Conservation (phyloP, 2,329 filamentous ascomycete genomes). For the Ceratocystis diversiconidia region DNA sequence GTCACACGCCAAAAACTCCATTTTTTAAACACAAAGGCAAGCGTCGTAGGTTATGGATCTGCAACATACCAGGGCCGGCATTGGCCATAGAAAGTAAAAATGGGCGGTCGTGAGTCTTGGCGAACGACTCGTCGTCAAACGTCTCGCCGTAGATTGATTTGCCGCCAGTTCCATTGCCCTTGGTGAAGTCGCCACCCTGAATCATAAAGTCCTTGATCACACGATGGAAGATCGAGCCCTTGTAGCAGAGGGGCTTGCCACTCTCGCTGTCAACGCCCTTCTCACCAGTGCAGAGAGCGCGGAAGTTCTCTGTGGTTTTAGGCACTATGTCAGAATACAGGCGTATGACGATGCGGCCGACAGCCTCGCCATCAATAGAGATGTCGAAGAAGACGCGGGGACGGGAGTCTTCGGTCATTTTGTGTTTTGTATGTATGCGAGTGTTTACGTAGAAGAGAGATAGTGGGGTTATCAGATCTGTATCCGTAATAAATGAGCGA, state of each 20-base stretch:
- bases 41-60: not conserved
- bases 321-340: slow-evolving; percentile 66
- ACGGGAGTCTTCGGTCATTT: slow-evolving; percentile 35
- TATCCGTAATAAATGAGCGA: not conserved
- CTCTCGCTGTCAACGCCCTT: slow-evolving; percentile 62
- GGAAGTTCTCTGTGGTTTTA: slow-evolving; percentile 95
- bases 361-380: slow-evolving; percentile 56
- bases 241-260: slow-evolving; percentile 83
- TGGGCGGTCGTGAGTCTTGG: slow-evolving; percentile 77
- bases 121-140: slow-evolving; percentile 94
- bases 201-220: slow-evolving; percentile 99
- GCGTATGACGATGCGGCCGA: slow-evolving; percentile 75
- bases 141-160: slow-evolving; percentile 97
- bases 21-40: not conserved
- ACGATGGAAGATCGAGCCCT: slow-evolving; percentile 83
- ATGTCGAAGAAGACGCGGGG: slow-evolving; percentile 90
- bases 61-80: slow-evolving; percentile 63
- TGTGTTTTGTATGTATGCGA: slow-evolving; percentile 14
- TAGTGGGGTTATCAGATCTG: slow-evolving; percentile 10
- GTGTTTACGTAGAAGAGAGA: slow-evolving; percentile 11
- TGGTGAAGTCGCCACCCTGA: slow-evolving; percentile 93
- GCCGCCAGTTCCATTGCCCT: slow-evolving; percentile 84
- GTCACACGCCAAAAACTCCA: not conserved
- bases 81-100: slow-evolving; percentile 98
- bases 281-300: slow-evolving; percentile 84